These are phyloP conservation scores for Rickenella mellea DNA, from an alignment of 768 basidiomycete genomes.

Conservation along the genomic window DNA sequence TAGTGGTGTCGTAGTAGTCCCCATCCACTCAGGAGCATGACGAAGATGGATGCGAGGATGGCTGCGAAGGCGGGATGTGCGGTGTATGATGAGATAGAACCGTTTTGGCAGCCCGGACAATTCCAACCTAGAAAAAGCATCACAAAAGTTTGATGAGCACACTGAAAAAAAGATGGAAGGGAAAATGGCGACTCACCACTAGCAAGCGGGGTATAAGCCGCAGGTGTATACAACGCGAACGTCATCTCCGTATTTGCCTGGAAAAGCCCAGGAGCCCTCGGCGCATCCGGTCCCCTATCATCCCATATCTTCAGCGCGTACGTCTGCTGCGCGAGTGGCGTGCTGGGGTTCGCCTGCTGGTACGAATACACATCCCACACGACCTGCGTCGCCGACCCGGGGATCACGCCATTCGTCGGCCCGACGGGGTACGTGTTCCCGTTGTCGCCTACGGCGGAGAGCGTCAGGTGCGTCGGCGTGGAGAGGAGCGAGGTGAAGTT, in stretches of 20 bases:
- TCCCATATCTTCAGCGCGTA: conserved; percentile 80
- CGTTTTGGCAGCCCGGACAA: conserved; percentile 34
- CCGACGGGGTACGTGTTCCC: conserved; percentile 88
- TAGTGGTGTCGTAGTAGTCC: conserved; percentile 34
- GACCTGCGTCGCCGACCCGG: conserved; percentile 60
- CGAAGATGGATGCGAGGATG: conserved; percentile 43
- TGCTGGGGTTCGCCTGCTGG: conserved; percentile 49
- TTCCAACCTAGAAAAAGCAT: conserved; percentile 36
- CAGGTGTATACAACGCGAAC: conserved; percentile 82
- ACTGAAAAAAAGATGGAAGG: neutral
- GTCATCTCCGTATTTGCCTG: conserved; percentile 56
- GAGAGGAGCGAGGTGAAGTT: conserved; percentile 69
- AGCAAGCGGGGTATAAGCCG: conserved; percentile 54
- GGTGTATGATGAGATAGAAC: conserved; percentile 22
- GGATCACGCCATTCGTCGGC: conserved; percentile 60
- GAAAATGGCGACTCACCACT: conserved; percentile 29
- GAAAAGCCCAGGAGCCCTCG: conserved; percentile 53
- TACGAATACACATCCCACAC: conserved; percentile 79
- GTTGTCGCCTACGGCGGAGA: conserved; percentile 76
- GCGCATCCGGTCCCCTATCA: conserved; percentile 61
- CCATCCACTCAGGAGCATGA: conserved; percentile 62
- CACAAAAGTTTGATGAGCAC: neutral
- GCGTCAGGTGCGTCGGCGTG: conserved; percentile 66
- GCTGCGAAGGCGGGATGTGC: conserved; percentile 49
- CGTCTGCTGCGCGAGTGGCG: conserved; percentile 63